These are phyloP conservation scores for Metschnikowia kunwiensis DNA, from an alignment of 805 yeast species.

Conservation along the genomic window DNA sequence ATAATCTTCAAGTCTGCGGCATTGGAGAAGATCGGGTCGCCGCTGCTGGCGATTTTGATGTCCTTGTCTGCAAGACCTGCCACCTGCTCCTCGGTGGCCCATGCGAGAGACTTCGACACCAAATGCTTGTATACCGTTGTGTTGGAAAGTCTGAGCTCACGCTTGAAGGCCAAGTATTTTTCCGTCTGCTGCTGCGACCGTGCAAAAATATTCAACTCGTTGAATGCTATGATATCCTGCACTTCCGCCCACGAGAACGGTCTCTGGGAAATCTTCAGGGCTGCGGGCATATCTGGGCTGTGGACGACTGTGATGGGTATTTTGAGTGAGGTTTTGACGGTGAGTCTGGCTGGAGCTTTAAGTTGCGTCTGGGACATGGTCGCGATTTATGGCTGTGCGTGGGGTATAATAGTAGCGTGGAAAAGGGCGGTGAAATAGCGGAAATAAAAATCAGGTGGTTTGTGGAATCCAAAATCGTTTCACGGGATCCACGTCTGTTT, in stretches of 20 bases:
- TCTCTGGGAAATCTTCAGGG: slow-evolving; percentile 30
- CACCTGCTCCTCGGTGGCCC: slow-evolving; percentile 42
- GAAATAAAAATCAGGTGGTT: too few species aligned
- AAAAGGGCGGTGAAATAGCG: too few species aligned
- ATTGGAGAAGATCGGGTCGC: slow-evolving; percentile 41
- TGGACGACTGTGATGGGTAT: slow-evolving; percentile 18
- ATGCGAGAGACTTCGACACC: slow-evolving; percentile 44
- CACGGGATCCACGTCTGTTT: too few species aligned
- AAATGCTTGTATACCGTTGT: slow-evolving; percentile 49
- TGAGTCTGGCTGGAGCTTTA: too few species aligned
- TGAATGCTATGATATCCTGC: slow-evolving; percentile 33
- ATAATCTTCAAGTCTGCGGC: slow-evolving; percentile 45
- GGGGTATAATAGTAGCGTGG: background rate
- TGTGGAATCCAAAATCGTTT: too few species aligned
- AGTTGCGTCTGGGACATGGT: slow-evolving; percentile 9
- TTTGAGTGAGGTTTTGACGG: slow-evolving; percentile 7
- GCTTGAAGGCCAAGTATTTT: slow-evolving; percentile 47
- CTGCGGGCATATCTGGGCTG: slow-evolving; percentile 37
- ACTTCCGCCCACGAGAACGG: slow-evolving; percentile 51
- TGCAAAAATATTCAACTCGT: slow-evolving; percentile 46
- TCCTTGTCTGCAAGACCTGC: slow-evolving; percentile 17
- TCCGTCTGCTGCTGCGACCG: slow-evolving; percentile 45
- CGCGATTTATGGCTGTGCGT: slow-evolving; percentile 1
- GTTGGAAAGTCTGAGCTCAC: slow-evolving; percentile 28
- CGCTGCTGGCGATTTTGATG: slow-evolving; percentile 23